phyloP scores from a whole-genome alignment of 306 rosid species.

The Pterocarpus macrocarpus region DNA sequence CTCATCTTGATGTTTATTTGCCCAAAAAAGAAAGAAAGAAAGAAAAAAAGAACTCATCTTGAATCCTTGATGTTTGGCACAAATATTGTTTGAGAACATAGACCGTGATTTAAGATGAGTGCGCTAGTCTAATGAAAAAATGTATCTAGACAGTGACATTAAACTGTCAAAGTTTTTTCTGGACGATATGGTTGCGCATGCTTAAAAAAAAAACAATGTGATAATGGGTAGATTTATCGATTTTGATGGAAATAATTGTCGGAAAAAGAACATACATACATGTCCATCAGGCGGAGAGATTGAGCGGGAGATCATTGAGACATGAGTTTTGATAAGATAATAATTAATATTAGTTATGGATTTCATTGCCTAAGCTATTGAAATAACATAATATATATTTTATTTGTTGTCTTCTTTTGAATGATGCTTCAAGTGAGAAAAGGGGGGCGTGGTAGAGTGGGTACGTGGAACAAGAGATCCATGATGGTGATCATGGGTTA shows the following conservation, averaged over 20 bases:
- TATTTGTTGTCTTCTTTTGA: neutral
- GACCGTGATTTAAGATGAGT: slow-evolving; percentile 57
- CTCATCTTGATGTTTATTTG: no score
- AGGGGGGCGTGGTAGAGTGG: neutral
- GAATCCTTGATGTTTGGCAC: neutral
- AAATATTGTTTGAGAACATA: slow-evolving; percentile 5
- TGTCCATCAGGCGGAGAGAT: slow-evolving; percentile 8
- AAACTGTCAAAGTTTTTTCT: slow-evolving; percentile 29
- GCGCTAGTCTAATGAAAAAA: slow-evolving; percentile 31
- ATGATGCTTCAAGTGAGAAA: neutral
- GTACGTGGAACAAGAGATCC: neutral
- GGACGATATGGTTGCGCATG: slow-evolving; percentile 41
- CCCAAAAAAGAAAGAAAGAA: no score
- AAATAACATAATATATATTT: neutral
- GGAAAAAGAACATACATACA: slow-evolving; percentile 43
- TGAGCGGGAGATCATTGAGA: neutral
- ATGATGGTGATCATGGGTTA: neutral
- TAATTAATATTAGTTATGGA: neutral
- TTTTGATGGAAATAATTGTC: slow-evolving; percentile 44
- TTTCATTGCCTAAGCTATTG: neutral
- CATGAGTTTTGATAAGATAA: slow-evolving; percentile 5
- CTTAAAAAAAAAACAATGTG: slow-evolving; percentile 3
- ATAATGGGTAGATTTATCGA: slow-evolving; percentile 33
- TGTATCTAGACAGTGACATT: slow-evolving; percentile 41
- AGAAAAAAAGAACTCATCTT: no score